phyloP scores from a whole-genome alignment of 2,329 filamentous ascomycete species.

The Talaromyces sp. region DNA sequence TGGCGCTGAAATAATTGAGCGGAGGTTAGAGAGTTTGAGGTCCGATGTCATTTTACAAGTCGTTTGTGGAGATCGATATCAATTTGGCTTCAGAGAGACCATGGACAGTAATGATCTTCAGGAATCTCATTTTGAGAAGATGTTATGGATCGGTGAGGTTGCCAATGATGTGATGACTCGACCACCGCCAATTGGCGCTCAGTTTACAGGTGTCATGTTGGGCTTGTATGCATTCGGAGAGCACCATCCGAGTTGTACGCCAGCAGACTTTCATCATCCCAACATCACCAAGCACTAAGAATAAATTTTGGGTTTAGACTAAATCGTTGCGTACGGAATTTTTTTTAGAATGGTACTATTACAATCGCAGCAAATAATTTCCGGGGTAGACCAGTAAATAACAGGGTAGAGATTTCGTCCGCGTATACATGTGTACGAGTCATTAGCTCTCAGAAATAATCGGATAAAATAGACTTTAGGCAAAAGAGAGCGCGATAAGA shows the following conservation, averaged over 20 bases:
- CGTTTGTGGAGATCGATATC: constrained; percentile 27
- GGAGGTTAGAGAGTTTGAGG: constrained; percentile 4
- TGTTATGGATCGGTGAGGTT: constrained; percentile 26
- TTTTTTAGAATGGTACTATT: too few species aligned
- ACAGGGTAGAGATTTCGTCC: not conserved
- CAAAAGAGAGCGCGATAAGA: not conserved
- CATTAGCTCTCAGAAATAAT: not conserved
- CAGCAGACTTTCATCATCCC: constrained; percentile 40
- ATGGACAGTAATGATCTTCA: not conserved
- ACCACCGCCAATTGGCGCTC: constrained; percentile 34
- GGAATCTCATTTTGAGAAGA: not conserved
- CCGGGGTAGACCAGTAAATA: not conserved
- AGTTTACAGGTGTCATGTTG: constrained; percentile 45
- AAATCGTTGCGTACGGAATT: not conserved
- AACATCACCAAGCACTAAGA: constrained; percentile 11
- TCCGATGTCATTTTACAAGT: constrained; percentile 24
- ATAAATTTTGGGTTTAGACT: not conserved
- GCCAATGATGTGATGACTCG: constrained; percentile 30
- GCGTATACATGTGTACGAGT: not conserved
- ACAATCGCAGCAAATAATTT: not conserved
- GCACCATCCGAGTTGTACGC: constrained; percentile 34
- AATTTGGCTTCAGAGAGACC: constrained; percentile 22
- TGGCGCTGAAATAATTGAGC: constrained; percentile 11
- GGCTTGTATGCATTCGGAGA: constrained; percentile 44
- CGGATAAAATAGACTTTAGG: not conserved